Percentiles rank a stretch among this genome's conserved stretches.
These are phyloP conservation scores for Penicillium canariense DNA, from an alignment of 495 filamentous ascomycete species.

Conservation along the genomic window DNA sequence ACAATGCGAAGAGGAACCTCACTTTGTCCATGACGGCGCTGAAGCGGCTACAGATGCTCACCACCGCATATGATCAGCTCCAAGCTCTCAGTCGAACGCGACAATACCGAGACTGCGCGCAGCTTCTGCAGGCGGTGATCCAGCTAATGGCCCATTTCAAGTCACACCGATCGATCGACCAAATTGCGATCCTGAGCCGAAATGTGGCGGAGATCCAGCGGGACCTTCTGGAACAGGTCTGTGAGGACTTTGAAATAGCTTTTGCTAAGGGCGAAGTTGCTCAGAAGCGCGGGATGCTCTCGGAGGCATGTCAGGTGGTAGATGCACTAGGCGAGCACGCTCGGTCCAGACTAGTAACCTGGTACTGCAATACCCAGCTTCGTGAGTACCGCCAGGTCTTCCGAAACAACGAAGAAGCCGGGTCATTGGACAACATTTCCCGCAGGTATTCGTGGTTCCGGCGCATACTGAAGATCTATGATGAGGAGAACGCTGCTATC, in stretches of 20 bases:
- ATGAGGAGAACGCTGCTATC: constrained; percentile 85
- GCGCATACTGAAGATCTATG: constrained; percentile 92
- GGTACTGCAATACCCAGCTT: constrained; percentile 98
- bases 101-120: constrained; percentile 95
- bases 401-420: constrained; percentile 92
- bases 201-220: constrained; percentile 94
- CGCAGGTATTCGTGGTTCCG: constrained; percentile 95
- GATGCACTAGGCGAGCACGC: constrained; percentile 93
- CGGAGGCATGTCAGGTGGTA: constrained; percentile 89
- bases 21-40: constrained; percentile 97
- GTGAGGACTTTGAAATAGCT: constrained; percentile 94
- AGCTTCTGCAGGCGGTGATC: constrained; percentile 90
- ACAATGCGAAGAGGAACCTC: constrained; percentile 93
- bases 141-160: constrained; percentile 99
- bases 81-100: constrained; percentile 75
- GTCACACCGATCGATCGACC: constrained; percentile 94
- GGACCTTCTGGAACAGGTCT: constrained; percentile 92
- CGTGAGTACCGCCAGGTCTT: constrained; percentile 96
- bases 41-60: constrained; percentile 97
- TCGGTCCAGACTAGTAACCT: constrained; percentile 76
- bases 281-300: constrained; percentile 64
- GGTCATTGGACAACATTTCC: constrained; percentile 95
- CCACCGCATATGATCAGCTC: constrained; percentile 96
- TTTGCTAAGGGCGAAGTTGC: constrained; percentile 88
- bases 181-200: constrained; percentile 89